A percentile compares a stretch with the other conserved stretches of the same genome.
These are phyloP conservation scores for Aspergillus carlsbadensis DNA, from an alignment of 495 filamentous ascomycete genomes.

Conservation along the genomic window DNA sequence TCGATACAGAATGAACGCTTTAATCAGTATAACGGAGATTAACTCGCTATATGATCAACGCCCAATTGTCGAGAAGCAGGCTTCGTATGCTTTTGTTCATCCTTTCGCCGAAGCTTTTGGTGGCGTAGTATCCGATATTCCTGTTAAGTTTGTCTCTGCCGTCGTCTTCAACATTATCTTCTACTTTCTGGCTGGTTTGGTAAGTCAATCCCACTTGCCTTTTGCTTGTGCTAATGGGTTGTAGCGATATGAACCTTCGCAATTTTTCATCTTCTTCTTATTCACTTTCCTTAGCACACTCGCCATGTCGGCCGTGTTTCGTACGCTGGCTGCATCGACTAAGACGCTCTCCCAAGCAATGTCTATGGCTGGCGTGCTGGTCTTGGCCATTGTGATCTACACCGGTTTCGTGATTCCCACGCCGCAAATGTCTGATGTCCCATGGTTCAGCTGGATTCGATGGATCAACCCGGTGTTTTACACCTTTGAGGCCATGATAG, in stretches of 20 bases:
- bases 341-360: slow-evolving; percentile 51
- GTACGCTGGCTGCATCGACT: slow-evolving; percentile 46
- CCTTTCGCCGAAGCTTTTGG: slow-evolving; percentile 60
- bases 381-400: slow-evolving; percentile 47
- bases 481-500: slow-evolving; percentile 42
- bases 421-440: slow-evolving; percentile 42
- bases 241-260: slow-evolving; percentile 42
- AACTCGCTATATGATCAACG: slow-evolving; percentile 59
- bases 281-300: slow-evolving; percentile 54
- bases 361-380: slow-evolving; percentile 46
- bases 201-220: slow-evolving; percentile 16
- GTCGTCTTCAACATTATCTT: slow-evolving; percentile 54
- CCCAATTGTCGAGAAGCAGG: slow-evolving; percentile 66
- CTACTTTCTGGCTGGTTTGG: slow-evolving; percentile 59
- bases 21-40: slow-evolving; percentile 59
- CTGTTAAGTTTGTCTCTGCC: slow-evolving; percentile 50
- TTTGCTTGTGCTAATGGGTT: slow-evolving; percentile 17
- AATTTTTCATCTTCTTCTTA: slow-evolving; percentile 65
- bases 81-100: slow-evolving; percentile 64
- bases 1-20: slow-evolving; percentile 49
- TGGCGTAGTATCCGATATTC: slow-evolving; percentile 58
- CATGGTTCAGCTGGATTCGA: slow-evolving; percentile 52
- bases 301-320: slow-evolving; percentile 54
- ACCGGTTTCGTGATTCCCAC: slow-evolving; percentile 48
- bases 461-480: slow-evolving; percentile 49